Evolutionary conservation across 2,329 filamentous ascomycete species (phyloP).

Genomic region (Drechslera avenae): DNA sequence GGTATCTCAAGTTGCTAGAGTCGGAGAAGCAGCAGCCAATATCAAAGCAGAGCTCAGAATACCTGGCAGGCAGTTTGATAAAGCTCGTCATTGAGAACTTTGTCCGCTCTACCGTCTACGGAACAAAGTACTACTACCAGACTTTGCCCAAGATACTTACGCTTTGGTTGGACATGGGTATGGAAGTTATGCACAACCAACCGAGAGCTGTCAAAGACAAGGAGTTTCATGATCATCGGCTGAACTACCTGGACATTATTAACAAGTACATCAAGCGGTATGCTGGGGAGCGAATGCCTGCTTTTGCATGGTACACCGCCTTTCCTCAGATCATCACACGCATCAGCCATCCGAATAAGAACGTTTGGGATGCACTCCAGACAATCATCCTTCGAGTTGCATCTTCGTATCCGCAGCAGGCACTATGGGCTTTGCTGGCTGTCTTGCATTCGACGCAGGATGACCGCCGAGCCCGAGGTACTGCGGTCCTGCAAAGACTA

Average conservation of each 20-base stretch:
- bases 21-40: constrained; percentile 79
- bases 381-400: constrained; percentile 88
- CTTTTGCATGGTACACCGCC: constrained; percentile 80
- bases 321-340: constrained; percentile 94
- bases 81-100: constrained; percentile 95
- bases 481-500: constrained; percentile 49
- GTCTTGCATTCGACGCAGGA: constrained; percentile 80
- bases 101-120: constrained; percentile 80
- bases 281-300: constrained; percentile 67
- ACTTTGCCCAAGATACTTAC: constrained; percentile 90
- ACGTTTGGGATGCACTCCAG: constrained; percentile 77
- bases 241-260: constrained; percentile 39
- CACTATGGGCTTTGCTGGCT: constrained; percentile 87
- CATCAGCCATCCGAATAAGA: constrained; percentile 81
- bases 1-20: constrained; percentile 96
- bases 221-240: constrained; percentile 38
- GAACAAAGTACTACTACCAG: constrained; percentile 95
- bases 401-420: constrained; percentile 83
- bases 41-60: constrained; percentile 66
- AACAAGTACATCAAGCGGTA: constrained; percentile 80
- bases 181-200: constrained; percentile 60
- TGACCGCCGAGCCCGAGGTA: constrained; percentile 66
- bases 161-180: constrained; percentile 90
- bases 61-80: constrained; percentile 77
- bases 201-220: constrained; percentile 35